Percentiles rank a stretch among this genome's conserved stretches.
These are phyloP conservation scores for Thermoascus crustaceus DNA, from an alignment of 2,329 filamentous ascomycete species.

Conservation along the genomic window DNA sequence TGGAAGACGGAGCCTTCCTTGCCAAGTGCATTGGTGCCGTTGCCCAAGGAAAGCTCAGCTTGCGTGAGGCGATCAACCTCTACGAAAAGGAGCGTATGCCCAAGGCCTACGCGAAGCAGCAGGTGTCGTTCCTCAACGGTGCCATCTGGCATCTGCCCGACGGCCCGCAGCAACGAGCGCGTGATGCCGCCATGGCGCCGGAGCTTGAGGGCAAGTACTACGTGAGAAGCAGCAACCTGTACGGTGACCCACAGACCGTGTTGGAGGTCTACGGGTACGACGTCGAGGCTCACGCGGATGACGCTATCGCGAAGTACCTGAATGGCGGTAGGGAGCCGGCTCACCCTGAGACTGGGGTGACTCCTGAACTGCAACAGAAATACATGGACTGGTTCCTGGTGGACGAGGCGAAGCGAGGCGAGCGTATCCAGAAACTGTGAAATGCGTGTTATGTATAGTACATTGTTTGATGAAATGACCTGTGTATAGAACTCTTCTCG, in stretches of 20 bases:
- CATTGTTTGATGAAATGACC: background rate
- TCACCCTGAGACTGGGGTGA: constrained; percentile 24
- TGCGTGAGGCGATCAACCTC: constrained; percentile 28
- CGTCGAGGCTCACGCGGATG: constrained; percentile 29
- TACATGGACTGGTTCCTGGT: constrained; percentile 30
- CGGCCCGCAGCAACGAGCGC: constrained; percentile 22
- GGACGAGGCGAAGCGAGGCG: constrained; percentile 6
- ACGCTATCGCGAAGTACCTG: constrained; percentile 19
- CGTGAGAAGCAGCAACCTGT: constrained; percentile 32
- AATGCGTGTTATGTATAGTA: background rate
- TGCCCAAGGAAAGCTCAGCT: constrained; percentile 22
- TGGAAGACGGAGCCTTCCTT: constrained; percentile 39
- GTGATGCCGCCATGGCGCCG: constrained; percentile 29
- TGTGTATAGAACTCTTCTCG: background rate
- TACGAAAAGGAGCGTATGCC: constrained; percentile 38
- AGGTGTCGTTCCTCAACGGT: constrained; percentile 34
- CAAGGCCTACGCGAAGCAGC: constrained; percentile 36
- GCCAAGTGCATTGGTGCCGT: constrained; percentile 30
- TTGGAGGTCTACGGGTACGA: constrained; percentile 36
- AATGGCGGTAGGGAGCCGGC: constrained; percentile 14
- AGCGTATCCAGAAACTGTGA: background rate
- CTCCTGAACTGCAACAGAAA: constrained; percentile 19
- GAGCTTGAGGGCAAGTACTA: constrained; percentile 29
- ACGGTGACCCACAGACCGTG: constrained; percentile 30
- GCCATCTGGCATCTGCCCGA: constrained; percentile 30